A percentile compares a stretch with the other conserved stretches of the same genome.
phyloP scores from a whole-genome alignment of 768 basidiomycete species.

The Coprinellus aureogranulatus region DNA sequence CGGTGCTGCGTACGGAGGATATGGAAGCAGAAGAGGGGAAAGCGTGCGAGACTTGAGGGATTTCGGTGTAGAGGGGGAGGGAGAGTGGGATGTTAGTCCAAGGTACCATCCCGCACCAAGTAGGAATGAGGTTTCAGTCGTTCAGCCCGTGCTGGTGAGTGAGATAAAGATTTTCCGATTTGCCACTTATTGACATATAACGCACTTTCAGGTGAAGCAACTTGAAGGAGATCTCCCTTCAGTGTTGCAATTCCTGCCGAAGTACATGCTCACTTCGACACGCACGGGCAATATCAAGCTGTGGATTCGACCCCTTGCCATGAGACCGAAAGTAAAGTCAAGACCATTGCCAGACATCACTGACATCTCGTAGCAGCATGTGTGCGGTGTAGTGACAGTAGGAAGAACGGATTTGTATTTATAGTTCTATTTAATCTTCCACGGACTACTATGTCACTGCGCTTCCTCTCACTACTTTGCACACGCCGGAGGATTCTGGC shows the following conservation, averaged over 20 bases:
- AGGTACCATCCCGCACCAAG: slow-evolving; percentile 88
- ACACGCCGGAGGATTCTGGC: too few relatives aligned
- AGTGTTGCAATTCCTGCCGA: slow-evolving; percentile 72
- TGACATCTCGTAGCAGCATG: slow-evolving; percentile 21
- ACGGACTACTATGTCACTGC: too few relatives aligned
- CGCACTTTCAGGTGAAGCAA: slow-evolving; percentile 64
- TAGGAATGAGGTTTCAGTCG: slow-evolving; percentile 82
- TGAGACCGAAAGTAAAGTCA: slow-evolving; percentile 34
- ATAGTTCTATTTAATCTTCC: neutral
- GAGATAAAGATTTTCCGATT: neutral
- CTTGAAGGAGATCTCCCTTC: slow-evolving; percentile 80
- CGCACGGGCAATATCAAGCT: slow-evolving; percentile 76
- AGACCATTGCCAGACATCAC: slow-evolving; percentile 19
- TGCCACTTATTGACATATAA: slow-evolving; percentile 2
- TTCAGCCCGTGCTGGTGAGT: slow-evolving; percentile 86
- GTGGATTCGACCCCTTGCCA: slow-evolving; percentile 76
- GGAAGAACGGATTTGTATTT: too few relatives aligned
- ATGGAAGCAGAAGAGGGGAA: too few relatives aligned
- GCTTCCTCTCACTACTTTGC: too few relatives aligned
- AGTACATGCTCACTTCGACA: slow-evolving; percentile 74
- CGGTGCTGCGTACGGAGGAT: too few relatives aligned
- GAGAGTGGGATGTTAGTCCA: slow-evolving; percentile 40
- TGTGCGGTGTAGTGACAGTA: too few relatives aligned
- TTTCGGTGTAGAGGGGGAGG: neutral
- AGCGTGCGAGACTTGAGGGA: too few relatives aligned